Percentiles rank a stretch among this genome's conserved stretches.
Evolutionary conservation across 2,329 filamentous ascomycete genomes (phyloP).

Genomic region (Aspergillus sp.): DNA sequence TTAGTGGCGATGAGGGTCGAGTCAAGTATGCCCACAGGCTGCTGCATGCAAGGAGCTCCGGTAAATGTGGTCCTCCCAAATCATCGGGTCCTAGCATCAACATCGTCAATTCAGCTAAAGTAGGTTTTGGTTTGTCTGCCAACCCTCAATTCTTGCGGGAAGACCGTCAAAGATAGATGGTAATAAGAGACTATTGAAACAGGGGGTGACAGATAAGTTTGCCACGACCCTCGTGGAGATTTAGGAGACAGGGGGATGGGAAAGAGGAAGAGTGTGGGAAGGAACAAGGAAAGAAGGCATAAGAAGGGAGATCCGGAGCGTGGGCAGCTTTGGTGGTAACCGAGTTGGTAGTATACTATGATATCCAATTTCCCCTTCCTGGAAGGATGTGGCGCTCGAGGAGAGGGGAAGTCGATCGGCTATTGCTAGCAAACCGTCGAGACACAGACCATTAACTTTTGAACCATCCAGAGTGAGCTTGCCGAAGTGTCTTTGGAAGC

Average conservation of each 20-base stretch:
- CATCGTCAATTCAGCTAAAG: not conserved
- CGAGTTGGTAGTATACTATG: not conserved
- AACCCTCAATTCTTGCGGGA: not conserved
- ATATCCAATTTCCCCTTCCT: not conserved
- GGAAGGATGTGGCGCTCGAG: not conserved
- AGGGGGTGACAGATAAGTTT: not conserved
- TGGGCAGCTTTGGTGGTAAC: too few relatives aligned
- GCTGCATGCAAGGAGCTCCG: conserved; percentile 9
- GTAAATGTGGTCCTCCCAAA: conserved; percentile 4
- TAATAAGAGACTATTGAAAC: not conserved
- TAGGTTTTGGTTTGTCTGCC: not conserved
- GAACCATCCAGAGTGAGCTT: too few relatives aligned
- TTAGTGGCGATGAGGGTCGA: conserved; percentile 1
- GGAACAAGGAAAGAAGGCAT: not conserved
- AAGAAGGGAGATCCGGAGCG: too few relatives aligned
- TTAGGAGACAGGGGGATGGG: too few relatives aligned
- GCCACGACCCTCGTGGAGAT: not conserved
- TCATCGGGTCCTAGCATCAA: conserved; percentile 8
- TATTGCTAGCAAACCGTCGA: too few relatives aligned
- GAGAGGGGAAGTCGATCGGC: too few relatives aligned
- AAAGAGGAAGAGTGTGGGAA: not conserved
- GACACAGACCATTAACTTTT: too few relatives aligned
- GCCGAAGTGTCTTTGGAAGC: too few relatives aligned
- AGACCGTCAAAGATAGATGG: not conserved
- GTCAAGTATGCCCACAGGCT: conserved; percentile 4